phyloP scores from a whole-genome alignment of 179 eudicot genomes.

The Silene noctiflora region DNA sequence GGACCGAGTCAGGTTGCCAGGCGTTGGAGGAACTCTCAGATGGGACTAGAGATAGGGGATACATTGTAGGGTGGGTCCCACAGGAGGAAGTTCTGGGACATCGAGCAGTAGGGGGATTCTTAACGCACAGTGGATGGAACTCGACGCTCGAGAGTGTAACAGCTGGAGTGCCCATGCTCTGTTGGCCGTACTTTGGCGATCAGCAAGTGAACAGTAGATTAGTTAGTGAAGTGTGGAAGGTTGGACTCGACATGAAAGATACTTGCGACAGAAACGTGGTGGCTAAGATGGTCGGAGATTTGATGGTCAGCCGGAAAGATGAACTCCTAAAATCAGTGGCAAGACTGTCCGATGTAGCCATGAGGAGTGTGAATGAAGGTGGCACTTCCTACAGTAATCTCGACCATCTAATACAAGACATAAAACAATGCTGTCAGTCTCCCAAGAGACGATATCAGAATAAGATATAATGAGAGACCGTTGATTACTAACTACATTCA shows the following conservation, averaged over 20 bases:
- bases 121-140: conserved; percentile 64
- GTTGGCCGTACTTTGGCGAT: conserved; percentile 54
- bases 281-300: conserved; percentile 32
- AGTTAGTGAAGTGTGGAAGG: conserved; percentile 39
- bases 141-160: conserved; percentile 50
- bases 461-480: background rate
- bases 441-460: background rate
- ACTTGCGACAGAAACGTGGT: conserved; percentile 41
- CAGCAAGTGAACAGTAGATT: conserved; percentile 52
- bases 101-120: conserved; percentile 49
- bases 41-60: conserved; percentile 47
- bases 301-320: conserved; percentile 33
- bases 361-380: conserved; percentile 22
- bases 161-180: conserved; percentile 53
- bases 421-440: conserved; percentile 6
- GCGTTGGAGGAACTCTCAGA: conserved; percentile 24
- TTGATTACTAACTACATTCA: too few relatives aligned
- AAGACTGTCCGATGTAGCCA: conserved; percentile 17
- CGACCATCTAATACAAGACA: conserved; percentile 28
- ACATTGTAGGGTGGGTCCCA: conserved; percentile 47
- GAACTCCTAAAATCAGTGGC: conserved; percentile 22
- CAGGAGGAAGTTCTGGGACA: conserved; percentile 61
- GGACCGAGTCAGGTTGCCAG: conserved; percentile 15
- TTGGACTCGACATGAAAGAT: conserved; percentile 64
- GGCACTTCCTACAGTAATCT: conserved; percentile 33